A percentile compares a stretch with the other conserved stretches of the same genome.
Conservation (phyloP, 2,329 filamentous ascomycete species). For the Dactylellina leptospora region DNA sequence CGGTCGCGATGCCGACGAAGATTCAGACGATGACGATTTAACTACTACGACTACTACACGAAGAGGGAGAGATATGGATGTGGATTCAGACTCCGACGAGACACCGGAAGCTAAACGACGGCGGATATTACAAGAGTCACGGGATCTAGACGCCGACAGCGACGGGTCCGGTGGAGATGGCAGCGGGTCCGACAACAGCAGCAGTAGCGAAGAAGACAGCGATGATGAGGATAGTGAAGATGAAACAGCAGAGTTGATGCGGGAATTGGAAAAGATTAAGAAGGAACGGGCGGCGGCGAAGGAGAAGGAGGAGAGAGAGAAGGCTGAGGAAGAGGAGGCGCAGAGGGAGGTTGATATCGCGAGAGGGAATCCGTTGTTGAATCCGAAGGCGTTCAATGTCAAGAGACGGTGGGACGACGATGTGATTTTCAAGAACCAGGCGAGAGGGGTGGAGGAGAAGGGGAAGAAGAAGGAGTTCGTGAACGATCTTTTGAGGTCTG, state of each 20-base stretch:
- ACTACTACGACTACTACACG: conserved; percentile 51
- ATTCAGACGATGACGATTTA: conserved; percentile 63
- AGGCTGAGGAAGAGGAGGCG: conserved; percentile 81
- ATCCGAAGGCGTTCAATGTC: conserved; percentile 79
- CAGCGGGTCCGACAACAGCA: conserved; percentile 59
- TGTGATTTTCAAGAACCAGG: conserved; percentile 99
- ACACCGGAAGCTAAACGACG: conserved; percentile 83
- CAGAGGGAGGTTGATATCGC: conserved; percentile 88
- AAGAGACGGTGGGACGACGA: conserved; percentile 97
- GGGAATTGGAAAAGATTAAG: conserved; percentile 93
- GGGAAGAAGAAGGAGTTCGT: conserved; percentile 93
- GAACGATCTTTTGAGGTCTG: conserved; percentile 66
- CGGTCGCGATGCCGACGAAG: conserved; percentile 64
- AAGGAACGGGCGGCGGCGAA: conserved; percentile 82
- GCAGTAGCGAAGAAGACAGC: conserved; percentile 63
- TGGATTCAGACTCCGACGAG: conserved; percentile 65
- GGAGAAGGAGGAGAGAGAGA: conserved; percentile 82
- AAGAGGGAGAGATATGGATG: conserved; percentile 62
- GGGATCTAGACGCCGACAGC: conserved; percentile 85
- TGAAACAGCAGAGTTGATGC: conserved; percentile 85
- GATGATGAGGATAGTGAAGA: conserved; percentile 75
- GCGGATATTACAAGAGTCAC: conserved; percentile 84
- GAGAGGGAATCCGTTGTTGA: conserved; percentile 88
- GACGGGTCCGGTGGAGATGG: conserved; percentile 63
- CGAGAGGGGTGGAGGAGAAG: conserved; percentile 90